Conservation (phyloP, 495 filamentous ascomycete genomes). For the Bacidia gigantensis region DNA sequence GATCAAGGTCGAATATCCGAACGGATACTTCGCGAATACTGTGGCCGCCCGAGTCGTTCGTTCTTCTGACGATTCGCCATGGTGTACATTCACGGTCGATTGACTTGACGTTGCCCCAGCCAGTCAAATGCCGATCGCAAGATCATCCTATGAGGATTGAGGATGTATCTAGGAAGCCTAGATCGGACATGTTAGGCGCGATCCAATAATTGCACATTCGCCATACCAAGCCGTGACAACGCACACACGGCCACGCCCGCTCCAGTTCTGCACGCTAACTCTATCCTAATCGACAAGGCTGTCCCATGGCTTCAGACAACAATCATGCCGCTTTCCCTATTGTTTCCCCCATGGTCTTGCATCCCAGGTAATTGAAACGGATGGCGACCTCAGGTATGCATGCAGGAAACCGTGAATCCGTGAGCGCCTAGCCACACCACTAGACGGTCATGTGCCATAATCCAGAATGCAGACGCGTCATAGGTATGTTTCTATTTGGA, state of each 20-base stretch:
- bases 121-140: conserved; percentile 9
- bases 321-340: background rate
- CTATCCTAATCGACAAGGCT: background rate
- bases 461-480: background rate
- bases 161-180: background rate
- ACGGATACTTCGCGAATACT: no score
- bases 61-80: background rate
- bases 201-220: background rate
- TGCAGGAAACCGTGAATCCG: background rate
- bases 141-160: conserved; percentile 4
- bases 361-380: background rate
- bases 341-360: background rate
- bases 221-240: conserved; percentile 3
- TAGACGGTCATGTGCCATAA: background rate
- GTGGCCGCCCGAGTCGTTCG: background rate
- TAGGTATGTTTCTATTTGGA: background rate
- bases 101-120: conserved; percentile 11
- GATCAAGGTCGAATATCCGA: no score
- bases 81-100: background rate
- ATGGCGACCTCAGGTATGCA: conserved; percentile 3
- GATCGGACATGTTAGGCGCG: conserved; percentile 4
- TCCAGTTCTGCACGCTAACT: background rate
- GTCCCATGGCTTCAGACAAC: background rate
- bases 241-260: background rate
- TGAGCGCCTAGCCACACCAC: background rate